Base-by-base conservation (phyloP, 129 eudicot genomes). In the Artemisia argyi region DNA sequence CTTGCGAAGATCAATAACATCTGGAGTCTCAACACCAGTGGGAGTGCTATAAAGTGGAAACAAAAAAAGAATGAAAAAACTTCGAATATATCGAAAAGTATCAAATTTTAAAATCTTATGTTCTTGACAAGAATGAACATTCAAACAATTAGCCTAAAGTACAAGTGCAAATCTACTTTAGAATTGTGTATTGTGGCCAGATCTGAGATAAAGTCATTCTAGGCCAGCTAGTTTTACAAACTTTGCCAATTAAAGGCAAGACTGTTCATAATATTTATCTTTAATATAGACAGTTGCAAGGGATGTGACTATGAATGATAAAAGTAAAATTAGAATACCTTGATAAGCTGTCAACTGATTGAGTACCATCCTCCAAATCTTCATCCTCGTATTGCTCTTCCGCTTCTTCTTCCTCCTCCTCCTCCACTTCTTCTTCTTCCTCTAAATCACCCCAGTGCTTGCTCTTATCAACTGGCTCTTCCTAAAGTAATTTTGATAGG, bases 391-490 rank as follows among this genome's bases (percentile, higher is more conserved):
- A 77, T 54, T 84, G 85, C 77, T 94, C 98, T 71, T 90, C 96
- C 57, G 71, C 73, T 75, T 92, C 98, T 64, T 85, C 98, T 20
- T 20, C 22, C 32, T 87, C 96, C 53, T 90, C 97, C n/a, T 94
- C 97, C 50, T 94, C 98, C 55, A 90, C 98, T 49, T 90, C 97
- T 35, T 94, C 98, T 69, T 92, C 67, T 75, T 66, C 70, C 83
- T 94, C 99, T 76, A 95, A 76, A 73, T 95, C 99, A 69, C 99
- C 99, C 99, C 99, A 95, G 71, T 90, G 99, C 75, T 90, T 95
- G 16, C 85, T 82, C 85, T 90, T 95, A 75, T 95, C 97, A 28
- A 88, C 88, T 16, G 97, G 99, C 78, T 95, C 99, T 72, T 95
- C 99, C 99, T 94, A 81, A 72, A 79, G 48, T 62, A 26, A 5